Evolutionary conservation across 2,329 filamentous ascomycete species (phyloP), one percentile per base, ranked within the genome.

Genomic region (Rhytidhysteron rufulum): DNA sequence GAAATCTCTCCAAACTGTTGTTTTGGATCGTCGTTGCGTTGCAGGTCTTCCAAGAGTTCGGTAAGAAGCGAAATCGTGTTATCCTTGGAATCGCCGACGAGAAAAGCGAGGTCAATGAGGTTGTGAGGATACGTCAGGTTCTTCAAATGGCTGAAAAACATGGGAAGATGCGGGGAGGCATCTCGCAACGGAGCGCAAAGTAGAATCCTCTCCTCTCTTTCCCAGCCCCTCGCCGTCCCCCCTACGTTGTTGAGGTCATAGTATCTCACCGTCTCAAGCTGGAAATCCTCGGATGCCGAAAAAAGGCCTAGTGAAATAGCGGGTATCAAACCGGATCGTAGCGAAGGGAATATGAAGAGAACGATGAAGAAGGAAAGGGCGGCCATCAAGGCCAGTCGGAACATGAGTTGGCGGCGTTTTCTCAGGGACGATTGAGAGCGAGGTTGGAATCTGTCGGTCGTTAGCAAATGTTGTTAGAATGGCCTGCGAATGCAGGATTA

Each of bases 91-190:
- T 98, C 93, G 44, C 93, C 96, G 18, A 98, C 93, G 22, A 98
- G 75, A 61, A 98, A 98, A 5, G 93, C 93, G 34, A 98, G 77
- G 63, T 98, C 93, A 60, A 98, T 94, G 37, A 98, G 77, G 62
- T 95, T 86, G 65, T 98, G 93, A 1, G 93, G 93, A 60, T 98
- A 98, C 15, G 93, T 98, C 51, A 98, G 85, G 69, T 98, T 98
- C 53, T 83, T 83, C 43, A 98, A 76, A 63, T 98, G 94, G n/a
- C 86, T 85, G 70, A 98, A 98, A 78, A 98, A 97, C 91, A 98
- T 97, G 46, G 85, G 80, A 35, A 98, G 71, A 74, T 98, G 93
- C 19, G 87, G 78, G 58, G 94, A 83, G 33, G 93, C 93, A 66
- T 98, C 94, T 66, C 93, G 82, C 40, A 98, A 78, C 32, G 93